A percentile compares a stretch with the other conserved stretches of the same genome.
Conservation (phyloP, 148 eudicot species). For the Limonium bicolor region DNA sequence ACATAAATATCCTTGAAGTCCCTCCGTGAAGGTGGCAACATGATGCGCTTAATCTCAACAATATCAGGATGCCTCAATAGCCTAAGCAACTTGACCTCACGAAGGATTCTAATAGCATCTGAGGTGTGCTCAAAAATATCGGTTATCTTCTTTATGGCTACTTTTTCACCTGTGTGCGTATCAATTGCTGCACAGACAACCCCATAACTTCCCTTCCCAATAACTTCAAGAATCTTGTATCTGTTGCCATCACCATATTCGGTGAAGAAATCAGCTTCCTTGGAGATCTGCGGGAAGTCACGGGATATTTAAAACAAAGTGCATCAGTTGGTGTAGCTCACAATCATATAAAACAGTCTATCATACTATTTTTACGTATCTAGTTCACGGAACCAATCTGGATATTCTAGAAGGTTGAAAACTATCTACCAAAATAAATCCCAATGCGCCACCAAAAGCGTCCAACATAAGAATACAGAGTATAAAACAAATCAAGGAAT, state of each 20-base stretch:
- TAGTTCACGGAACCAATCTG: too few species aligned
- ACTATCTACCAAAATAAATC: too few species aligned
- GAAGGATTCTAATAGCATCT: slow-evolving; percentile 71
- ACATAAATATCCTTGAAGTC: slow-evolving; percentile 83
- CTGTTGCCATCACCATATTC: slow-evolving; percentile 72
- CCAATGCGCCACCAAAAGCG: too few species aligned
- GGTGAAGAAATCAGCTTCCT: slow-evolving; percentile 62
- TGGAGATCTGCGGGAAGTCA: slow-evolving; percentile 48
- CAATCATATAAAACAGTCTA: too few species aligned
- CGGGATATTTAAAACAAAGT: slow-evolving; percentile 4
- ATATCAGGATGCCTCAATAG: slow-evolving; percentile 88
- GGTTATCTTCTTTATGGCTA: slow-evolving; percentile 75
- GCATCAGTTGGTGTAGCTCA: too few species aligned
- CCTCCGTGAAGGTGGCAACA: slow-evolving; percentile 70
- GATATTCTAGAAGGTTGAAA: too few species aligned
- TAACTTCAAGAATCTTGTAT: slow-evolving; percentile 69
- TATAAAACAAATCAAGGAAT: too few species aligned
- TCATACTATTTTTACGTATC: too few species aligned
- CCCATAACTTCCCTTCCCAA: slow-evolving; percentile 89
- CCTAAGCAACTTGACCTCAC: slow-evolving; percentile 77
- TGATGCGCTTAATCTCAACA: slow-evolving; percentile 80
- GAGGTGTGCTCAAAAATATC: slow-evolving; percentile 74
- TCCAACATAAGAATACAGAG: too few species aligned
- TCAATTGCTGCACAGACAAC: slow-evolving; percentile 87
- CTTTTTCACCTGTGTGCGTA: slow-evolving; percentile 76